Conservation (phyloP, 2,329 filamentous ascomycete genomes). For the Botrytis elliptica region DNA sequence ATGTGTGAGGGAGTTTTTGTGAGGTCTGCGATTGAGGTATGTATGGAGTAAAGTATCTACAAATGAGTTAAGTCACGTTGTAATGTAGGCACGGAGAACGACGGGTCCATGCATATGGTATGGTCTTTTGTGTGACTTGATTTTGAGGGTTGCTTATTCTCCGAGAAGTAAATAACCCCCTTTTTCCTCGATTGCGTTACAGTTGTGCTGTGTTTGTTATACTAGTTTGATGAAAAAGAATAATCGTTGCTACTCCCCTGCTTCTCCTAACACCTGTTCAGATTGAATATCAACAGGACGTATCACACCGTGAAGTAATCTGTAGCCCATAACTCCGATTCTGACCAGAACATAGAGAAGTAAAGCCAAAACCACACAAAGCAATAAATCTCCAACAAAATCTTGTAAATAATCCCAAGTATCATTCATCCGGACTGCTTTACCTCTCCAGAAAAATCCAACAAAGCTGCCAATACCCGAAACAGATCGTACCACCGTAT, state of each 20-base stretch:
- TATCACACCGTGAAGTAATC: neutral
- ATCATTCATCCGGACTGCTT: neutral
- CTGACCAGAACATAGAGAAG: neutral
- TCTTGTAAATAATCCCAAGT: neutral
- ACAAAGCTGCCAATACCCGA: neutral
- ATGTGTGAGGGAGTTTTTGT: no score
- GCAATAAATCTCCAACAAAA: neutral
- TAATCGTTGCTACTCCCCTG: accelerated
- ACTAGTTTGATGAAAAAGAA: neutral
- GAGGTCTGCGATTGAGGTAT: neutral
- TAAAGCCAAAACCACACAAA: neutral
- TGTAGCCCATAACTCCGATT: neutral
- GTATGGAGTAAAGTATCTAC: neutral
- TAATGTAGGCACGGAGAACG: neutral
- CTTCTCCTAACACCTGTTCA: accelerated
- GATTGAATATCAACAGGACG: neutral
- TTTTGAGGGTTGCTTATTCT: neutral
- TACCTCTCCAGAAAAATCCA: neutral
- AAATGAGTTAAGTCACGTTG: neutral
- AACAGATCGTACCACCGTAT: neutral
- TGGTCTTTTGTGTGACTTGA: neutral
- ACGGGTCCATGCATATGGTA: no score
- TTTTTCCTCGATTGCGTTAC: neutral
- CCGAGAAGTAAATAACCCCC: no score
- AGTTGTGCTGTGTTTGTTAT: no score